Percentiles rank a stretch among this genome's conserved stretches.
Conservation (phyloP, 371 early-diverging fungal species). For the Apophysomyces variabilis region DNA sequence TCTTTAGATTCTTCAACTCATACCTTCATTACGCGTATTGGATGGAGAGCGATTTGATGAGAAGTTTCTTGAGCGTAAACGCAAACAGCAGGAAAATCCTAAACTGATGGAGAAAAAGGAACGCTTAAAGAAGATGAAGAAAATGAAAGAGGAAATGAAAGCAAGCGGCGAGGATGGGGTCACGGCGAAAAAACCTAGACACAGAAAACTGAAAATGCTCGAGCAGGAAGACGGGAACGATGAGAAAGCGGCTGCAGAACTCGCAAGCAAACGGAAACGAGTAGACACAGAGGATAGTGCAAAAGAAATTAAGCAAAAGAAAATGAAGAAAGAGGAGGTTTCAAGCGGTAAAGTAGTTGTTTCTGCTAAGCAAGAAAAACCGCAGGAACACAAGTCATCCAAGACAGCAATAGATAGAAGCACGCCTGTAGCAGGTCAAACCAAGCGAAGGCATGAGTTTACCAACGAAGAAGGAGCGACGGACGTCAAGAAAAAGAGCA, state of each 20-base stretch:
- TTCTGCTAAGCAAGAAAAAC: neutral
- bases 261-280: neutral
- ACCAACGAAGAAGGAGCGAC: neutral
- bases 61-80: constrained; percentile 73
- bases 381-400: neutral
- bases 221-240: constrained; percentile 15
- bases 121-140: constrained; percentile 41
- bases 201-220: constrained; percentile 14
- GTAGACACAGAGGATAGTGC: neutral
- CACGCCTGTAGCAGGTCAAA: neutral
- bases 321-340: constrained; percentile 1
- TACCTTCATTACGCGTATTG: constrained; percentile 76
- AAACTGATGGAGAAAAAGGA: constrained; percentile 49
- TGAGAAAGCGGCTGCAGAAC: constrained; percentile 13
- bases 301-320: neutral
- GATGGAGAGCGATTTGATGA: constrained; percentile 86
- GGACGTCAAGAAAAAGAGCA: neutral
- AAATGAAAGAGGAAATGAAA: constrained; percentile 20
- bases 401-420: neutral
- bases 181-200: constrained; percentile 19
- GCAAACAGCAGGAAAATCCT: constrained; percentile 50
- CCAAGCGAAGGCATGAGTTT: neutral
- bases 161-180: constrained; percentile 20
- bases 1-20: constrained; percentile 57
- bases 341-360: neutral